A percentile compares a stretch with the other conserved stretches of the same genome.
phyloP scores from a whole-genome alignment of 495 filamentous ascomycete species.

The Neurospora sp. region DNA sequence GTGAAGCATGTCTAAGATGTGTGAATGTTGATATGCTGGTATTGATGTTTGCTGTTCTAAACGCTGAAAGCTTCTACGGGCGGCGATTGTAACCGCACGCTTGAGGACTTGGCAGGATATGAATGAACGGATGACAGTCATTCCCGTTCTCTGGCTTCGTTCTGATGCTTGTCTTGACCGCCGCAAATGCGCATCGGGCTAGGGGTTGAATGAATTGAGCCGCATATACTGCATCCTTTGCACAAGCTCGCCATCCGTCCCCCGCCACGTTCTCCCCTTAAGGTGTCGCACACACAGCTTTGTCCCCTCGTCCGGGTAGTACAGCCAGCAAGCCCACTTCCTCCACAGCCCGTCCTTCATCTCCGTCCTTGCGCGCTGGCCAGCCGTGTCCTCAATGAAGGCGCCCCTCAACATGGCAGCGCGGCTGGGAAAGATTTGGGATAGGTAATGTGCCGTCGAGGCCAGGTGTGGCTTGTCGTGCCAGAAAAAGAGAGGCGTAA shows the following conservation, averaged over 20 bases:
- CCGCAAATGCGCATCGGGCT: not conserved
- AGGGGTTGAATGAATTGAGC: conserved; percentile 2
- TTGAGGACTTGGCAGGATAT: not conserved
- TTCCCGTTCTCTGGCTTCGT: not conserved
- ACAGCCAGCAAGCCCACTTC: conserved; percentile 41
- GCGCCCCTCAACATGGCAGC: conserved; percentile 29
- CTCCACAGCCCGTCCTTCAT: conserved; percentile 37
- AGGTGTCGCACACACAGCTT: conserved; percentile 31
- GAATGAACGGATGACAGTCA: not conserved
- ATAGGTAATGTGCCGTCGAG: conserved; percentile 32
- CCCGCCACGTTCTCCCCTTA: conserved; percentile 34
- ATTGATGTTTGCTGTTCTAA: not conserved
- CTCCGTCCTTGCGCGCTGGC: conserved; percentile 34
- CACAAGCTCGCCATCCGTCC: conserved; percentile 21
- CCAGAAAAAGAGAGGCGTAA: conserved; percentile 42
- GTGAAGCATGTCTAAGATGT: not conserved
- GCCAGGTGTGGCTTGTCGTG: conserved; percentile 41
- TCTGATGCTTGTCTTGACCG: not conserved
- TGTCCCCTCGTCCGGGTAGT: conserved; percentile 33
- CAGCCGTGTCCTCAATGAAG: conserved; percentile 39
- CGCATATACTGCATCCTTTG: conserved; percentile 19
- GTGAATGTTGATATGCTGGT: not conserved
- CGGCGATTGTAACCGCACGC: not conserved
- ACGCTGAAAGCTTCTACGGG: not conserved
- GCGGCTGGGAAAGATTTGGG: conserved; percentile 31